phyloP scores from a whole-genome alignment of 768 basidiomycete species.

The Leccinum subtestaceum region DNA sequence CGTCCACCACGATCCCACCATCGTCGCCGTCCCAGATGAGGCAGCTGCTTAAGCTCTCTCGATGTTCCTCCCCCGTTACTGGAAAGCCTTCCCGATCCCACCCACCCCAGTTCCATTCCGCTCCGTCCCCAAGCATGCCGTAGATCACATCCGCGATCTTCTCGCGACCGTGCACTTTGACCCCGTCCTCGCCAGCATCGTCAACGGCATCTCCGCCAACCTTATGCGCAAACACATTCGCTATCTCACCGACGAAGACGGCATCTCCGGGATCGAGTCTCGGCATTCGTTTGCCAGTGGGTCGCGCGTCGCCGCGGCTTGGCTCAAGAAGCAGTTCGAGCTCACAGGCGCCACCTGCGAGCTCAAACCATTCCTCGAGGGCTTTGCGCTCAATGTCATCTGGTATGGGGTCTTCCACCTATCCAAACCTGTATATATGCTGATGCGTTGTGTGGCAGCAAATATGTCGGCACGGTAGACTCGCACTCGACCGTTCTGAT shows the following conservation, averaged over 20 bases:
- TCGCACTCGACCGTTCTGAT: slow-evolving; percentile 65
- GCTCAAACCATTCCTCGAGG: slow-evolving; percentile 59
- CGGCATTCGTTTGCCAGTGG: slow-evolving; percentile 87
- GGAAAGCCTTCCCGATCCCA: slow-evolving; percentile 65
- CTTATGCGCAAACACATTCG: slow-evolving; percentile 70
- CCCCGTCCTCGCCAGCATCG: slow-evolving; percentile 62
- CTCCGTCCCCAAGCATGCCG: slow-evolving; percentile 56
- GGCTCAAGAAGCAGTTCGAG: slow-evolving; percentile 68
- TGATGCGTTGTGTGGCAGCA: slow-evolving; percentile 29
- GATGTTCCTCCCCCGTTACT: slow-evolving; percentile 64
- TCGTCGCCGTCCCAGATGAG: slow-evolving; percentile 43
- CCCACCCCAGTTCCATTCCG: slow-evolving; percentile 43
- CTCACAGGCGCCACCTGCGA: slow-evolving; percentile 72
- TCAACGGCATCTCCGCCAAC: slow-evolving; percentile 63
- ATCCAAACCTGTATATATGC: neutral
- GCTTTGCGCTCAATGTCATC: slow-evolving; percentile 85
- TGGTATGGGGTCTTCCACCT: slow-evolving; percentile 46
- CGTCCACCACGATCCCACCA: slow-evolving; percentile 38
- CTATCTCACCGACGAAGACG: slow-evolving; percentile 83
- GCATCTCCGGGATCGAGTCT: slow-evolving; percentile 62
- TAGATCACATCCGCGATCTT: slow-evolving; percentile 55
- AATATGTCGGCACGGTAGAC: slow-evolving; percentile 47
- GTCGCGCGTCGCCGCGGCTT: slow-evolving; percentile 22
- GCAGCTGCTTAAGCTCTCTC: slow-evolving; percentile 49
- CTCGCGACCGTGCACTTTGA: slow-evolving; percentile 63